Conservation (phyloP, 176 grass and related monocot genomes). For the Pontederia paniculata region DNA sequence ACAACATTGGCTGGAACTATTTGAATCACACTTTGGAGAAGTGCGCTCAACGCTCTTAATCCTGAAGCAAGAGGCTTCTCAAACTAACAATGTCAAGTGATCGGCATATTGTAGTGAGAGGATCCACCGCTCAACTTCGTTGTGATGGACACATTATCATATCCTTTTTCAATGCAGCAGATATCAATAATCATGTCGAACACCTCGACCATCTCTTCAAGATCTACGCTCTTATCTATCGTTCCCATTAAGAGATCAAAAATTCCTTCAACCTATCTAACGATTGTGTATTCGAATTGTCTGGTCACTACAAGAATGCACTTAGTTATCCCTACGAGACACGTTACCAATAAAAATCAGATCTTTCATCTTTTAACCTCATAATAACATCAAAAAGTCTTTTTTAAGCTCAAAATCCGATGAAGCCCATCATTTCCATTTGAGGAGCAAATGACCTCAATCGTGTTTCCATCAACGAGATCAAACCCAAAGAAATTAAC, state of each 20-base stretch:
- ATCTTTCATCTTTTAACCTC: background rate
- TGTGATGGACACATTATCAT: slow-evolving; percentile 44
- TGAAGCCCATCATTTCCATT: no score
- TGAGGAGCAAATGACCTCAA: no score
- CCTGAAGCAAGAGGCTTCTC: slow-evolving; percentile 33
- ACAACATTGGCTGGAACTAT: background rate
- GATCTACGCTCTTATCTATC: slow-evolving; percentile 12
- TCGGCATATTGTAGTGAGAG: slow-evolving; percentile 43
- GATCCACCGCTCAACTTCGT: slow-evolving; percentile 50
- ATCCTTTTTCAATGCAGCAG: slow-evolving; percentile 38
- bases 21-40: slow-evolving; percentile 50
- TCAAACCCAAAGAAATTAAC: background rate
- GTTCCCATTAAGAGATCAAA: slow-evolving; percentile 14
- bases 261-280: slow-evolving; percentile 52
- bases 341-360: background rate
- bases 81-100: slow-evolving; percentile 40
- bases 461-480: background rate
- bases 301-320: slow-evolving; percentile 54
- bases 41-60: slow-evolving; percentile 57
- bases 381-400: background rate
- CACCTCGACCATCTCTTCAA: slow-evolving; percentile 28
- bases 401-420: no score
- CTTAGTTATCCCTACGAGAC: slow-evolving; percentile 44
- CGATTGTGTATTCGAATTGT: slow-evolving; percentile 54
- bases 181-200: slow-evolving; percentile 40